Evolutionary conservation across 2,329 filamentous ascomycete species (phyloP).

Genomic region (Colletotrichum horii): DNA sequence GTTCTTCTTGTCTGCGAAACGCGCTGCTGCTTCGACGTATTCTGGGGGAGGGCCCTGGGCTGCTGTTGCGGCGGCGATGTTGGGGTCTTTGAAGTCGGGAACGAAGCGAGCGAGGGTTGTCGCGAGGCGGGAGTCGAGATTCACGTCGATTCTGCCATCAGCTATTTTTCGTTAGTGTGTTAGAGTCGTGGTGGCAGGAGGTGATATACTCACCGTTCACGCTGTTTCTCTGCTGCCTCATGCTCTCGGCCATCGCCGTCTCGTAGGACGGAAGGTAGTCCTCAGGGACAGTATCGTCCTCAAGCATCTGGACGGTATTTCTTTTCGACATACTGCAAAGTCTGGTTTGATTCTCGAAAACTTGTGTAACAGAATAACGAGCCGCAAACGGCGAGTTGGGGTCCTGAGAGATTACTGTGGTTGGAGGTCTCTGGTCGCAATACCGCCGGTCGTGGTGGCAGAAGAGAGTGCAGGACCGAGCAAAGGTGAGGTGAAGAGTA

Average conservation of each 20-base stretch:
- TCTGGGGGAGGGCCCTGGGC: not conserved
- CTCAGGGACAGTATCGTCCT: not conserved
- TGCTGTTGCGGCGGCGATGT: not conserved
- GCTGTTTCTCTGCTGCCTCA: not conserved
- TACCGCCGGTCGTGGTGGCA: not conserved
- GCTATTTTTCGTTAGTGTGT: not conserved
- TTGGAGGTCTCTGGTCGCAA: not conserved
- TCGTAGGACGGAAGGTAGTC: constrained; percentile 12
- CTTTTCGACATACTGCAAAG: not conserved
- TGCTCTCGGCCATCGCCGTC: not conserved
- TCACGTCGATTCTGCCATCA: constrained; percentile 19
- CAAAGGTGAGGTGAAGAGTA: not conserved
- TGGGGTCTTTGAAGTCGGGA: constrained; percentile 8
- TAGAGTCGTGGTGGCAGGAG: not conserved
- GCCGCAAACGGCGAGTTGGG: not conserved
- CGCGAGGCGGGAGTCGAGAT: constrained; percentile 16
- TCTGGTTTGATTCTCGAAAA: not conserved
- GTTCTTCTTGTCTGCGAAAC: not conserved
- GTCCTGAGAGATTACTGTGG: not conserved
- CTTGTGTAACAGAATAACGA: not conserved
- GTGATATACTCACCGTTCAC: not conserved
- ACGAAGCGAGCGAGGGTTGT: constrained; percentile 15
- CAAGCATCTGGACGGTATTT: not conserved
- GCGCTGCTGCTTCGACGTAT: constrained; percentile 8
- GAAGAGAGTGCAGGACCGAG: not conserved